Evolutionary conservation across 768 basidiomycete species (phyloP), one percentile per base, ranked within the genome.

Genomic region (Hypsizygus marmoreus): DNA sequence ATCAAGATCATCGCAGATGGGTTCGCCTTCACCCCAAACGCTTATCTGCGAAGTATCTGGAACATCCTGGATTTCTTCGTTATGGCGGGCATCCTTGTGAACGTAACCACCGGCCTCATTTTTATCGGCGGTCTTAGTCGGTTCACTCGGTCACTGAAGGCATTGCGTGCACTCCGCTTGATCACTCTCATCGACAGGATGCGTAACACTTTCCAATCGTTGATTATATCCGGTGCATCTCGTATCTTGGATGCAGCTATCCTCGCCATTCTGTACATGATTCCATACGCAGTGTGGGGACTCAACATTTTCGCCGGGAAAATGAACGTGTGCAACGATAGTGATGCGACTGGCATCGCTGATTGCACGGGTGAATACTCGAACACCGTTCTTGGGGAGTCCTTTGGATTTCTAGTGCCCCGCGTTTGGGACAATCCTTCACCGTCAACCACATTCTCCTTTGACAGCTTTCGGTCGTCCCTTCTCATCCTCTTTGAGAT

Each of bases 1-100:
- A 82, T 97, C 81, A 97, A 97, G 67, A 68, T 94, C 61, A 70
- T 92, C 36, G 95, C 95, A 1, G 95, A 98, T 59, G 95, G 95
- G 0, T 88, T 95, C 64, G 59, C 88, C 11, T 93, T 94, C 68
- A 85, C 89, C 0, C 93, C 93, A 0, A 94, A 94, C 56, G 92
- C 93, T 0, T 97, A 98, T 61, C 64, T 97, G 22, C 84, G 85
- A 20, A 90, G 88, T 50, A 84, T 94, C 6, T 97, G 94, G 93
- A 97, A 97, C 63, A 65, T 86, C 56, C 69, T 97, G 46, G 95
- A 97, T 67, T 85, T 95, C 55, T 62, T 91, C 60, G 86, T 97
- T 61, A 80, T 97, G 71, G 62, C 71, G 25, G 88, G 91, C 4
- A 65, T 95, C 23, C 65, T 93, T 19, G 74, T 87, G 59, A 94